These are phyloP conservation scores for Penicillium mononematosum DNA, from an alignment of 495 filamentous ascomycete genomes.

Conservation along the genomic window DNA sequence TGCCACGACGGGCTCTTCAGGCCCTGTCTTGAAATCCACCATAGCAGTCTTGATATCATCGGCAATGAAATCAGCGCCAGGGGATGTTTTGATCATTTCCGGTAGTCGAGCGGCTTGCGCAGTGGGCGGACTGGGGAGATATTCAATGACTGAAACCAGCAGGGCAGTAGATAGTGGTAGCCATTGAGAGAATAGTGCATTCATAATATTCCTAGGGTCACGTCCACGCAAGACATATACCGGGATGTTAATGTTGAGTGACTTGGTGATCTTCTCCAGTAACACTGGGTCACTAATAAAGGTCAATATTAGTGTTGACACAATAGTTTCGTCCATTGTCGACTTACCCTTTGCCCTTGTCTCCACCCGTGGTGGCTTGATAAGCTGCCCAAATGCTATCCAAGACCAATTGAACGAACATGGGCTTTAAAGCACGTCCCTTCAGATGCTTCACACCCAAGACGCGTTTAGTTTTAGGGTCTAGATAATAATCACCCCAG, in stretches of 20 bases:
- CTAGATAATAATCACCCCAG: conserved; percentile 96
- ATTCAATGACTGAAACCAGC: conserved; percentile 89
- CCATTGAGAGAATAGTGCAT: conserved; percentile 84
- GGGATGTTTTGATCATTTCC: conserved; percentile 74
- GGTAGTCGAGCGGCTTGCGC: conserved; percentile 84
- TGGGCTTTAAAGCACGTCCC: conserved; percentile 84
- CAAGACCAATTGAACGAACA: conserved; percentile 96
- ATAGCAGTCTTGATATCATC: conserved; percentile 71
- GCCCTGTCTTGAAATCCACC: conserved; percentile 67
- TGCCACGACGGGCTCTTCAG: conserved; percentile 77
- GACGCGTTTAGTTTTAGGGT: conserved; percentile 95
- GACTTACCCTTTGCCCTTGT: conserved; percentile 74
- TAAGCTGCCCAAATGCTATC: conserved; percentile 98
- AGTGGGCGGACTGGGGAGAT: conserved; percentile 79
- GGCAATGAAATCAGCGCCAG: conserved; percentile 69
- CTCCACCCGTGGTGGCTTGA: conserved; percentile 79
- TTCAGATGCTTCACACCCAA: conserved; percentile 90
- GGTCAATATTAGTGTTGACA: conserved; percentile 29
- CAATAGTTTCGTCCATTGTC: conserved; percentile 1
- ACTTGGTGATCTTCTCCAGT: conserved; percentile 93
- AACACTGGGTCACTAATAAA: conserved; percentile 66
- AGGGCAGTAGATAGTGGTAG: conserved; percentile 90
- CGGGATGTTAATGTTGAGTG: conserved; percentile 76
- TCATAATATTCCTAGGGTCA: conserved; percentile 81
- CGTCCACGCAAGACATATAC: conserved; percentile 80